Percentiles rank a stretch among this genome's conserved stretches.
Evolutionary conservation across 163 green algal genomes (phyloP).

Genomic region (Chloromonas sp.): DNA sequence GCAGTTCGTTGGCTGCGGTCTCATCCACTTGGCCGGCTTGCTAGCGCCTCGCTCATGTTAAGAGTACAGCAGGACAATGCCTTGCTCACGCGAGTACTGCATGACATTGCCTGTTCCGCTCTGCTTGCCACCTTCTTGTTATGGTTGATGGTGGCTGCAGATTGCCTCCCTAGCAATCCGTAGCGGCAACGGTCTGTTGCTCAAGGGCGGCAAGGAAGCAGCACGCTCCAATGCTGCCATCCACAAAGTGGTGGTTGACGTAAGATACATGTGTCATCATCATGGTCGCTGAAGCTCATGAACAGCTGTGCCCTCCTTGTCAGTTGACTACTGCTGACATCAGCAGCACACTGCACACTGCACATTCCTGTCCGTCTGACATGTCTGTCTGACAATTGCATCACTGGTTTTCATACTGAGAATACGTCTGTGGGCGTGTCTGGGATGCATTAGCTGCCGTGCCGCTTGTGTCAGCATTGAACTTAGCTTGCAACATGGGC

Average conservation of each 20-base stretch:
- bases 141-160: background rate
- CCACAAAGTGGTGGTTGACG: conserved; percentile 62
- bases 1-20: too few species aligned
- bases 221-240: conserved; percentile 76
- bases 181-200: conserved; percentile 92
- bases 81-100: background rate
- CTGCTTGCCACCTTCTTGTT: background rate
- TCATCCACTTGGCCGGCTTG: too few species aligned
- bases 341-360: too few species aligned
- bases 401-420: background rate
- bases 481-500: too few species aligned
- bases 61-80: background rate
- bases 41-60: background rate
- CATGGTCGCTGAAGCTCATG: too few species aligned
- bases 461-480: too few species aligned
- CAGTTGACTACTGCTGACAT: too few species aligned
- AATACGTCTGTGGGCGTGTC: too few species aligned
- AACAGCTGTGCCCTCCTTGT: too few species aligned
- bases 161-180: conserved; percentile 32
- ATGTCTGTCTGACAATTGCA: background rate
- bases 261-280: background rate
- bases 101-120: background rate
- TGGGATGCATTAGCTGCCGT: too few species aligned
- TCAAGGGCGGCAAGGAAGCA: conserved; percentile 98
- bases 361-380: too few species aligned